Conservation (phyloP, 805 yeast genomes). For the Kuraishia borneana region DNA sequence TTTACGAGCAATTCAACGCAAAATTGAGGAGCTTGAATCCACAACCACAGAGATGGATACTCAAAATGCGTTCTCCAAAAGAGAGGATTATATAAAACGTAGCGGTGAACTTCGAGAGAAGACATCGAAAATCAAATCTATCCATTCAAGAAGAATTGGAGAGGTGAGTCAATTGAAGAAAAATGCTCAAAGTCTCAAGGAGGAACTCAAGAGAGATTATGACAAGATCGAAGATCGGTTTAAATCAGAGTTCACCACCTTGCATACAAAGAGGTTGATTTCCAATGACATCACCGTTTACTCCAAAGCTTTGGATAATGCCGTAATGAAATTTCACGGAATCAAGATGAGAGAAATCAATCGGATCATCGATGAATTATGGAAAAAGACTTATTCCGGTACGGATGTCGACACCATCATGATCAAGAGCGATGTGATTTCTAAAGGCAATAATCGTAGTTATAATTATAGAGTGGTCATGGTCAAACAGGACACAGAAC, state of each 20-base stretch:
- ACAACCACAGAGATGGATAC: conserved; percentile 36
- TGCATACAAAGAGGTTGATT: conserved; percentile 66
- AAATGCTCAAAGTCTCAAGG: conserved; percentile 43
- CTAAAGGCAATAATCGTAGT: conserved; percentile 38
- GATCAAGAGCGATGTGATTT: conserved; percentile 68
- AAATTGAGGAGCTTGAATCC: conserved; percentile 23
- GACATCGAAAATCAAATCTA: conserved; percentile 45
- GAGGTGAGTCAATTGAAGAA: conserved; percentile 76
- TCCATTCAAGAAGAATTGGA: conserved; percentile 69
- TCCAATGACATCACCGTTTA: conserved; percentile 76
- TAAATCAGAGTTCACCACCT: conserved; percentile 58
- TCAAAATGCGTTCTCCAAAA: conserved; percentile 46
- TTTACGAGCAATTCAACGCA: conserved; percentile 30
- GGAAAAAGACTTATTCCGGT: conserved; percentile 92
- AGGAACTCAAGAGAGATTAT: conserved; percentile 63
- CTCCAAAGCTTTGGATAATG: conserved; percentile 78
- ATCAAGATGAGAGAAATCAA: conserved; percentile 90
- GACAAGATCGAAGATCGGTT: conserved; percentile 52
- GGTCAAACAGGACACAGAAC: conserved; percentile 83
- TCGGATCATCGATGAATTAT: conserved; percentile 74
- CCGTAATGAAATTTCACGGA: conserved; percentile 88
- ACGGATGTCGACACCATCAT: conserved; percentile 89
- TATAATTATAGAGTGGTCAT: conserved; percentile 92
- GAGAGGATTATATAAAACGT: conserved; percentile 49
- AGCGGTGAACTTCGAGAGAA: conserved; percentile 37